phyloP scores from a whole-genome alignment of 164 flowering plant genomes.

The Warburgia ugandensis region DNA sequence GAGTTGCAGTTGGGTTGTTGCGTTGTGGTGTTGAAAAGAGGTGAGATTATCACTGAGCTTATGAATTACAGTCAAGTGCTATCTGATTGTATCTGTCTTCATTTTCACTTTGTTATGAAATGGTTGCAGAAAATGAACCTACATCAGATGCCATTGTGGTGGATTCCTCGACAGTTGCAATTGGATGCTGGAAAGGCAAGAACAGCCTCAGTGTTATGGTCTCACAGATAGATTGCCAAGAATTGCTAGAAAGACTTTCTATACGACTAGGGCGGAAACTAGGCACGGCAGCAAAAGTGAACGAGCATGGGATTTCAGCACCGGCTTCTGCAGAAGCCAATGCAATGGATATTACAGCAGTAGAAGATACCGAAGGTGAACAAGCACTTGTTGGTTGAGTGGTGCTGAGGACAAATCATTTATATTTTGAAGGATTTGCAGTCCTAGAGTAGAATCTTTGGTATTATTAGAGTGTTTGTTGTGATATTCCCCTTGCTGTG shows the following conservation, averaged over 20 bases:
- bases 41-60: conserved; percentile 22
- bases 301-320: conserved; percentile 1
- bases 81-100: conserved; percentile 1
- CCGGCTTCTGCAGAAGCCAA: not conserved
- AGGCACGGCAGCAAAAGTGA: conserved; percentile 10
- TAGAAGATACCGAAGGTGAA: too few relatives aligned
- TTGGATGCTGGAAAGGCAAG: conserved; percentile 95
- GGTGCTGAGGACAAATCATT: too few relatives aligned
- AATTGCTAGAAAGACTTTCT: conserved; percentile 66
- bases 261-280: conserved; percentile 21
- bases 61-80: not conserved
- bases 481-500: too few relatives aligned
- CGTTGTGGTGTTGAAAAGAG: conserved; percentile 56
- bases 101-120: not conserved
- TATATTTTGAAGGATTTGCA: too few relatives aligned
- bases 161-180: conserved; percentile 65
- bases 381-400: too few relatives aligned
- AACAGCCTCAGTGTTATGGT: conserved; percentile 72
- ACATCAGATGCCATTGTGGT: conserved; percentile 22
- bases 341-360: too few relatives aligned
- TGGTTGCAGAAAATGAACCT: conserved; percentile 29
- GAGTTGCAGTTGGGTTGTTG: conserved; percentile 68
- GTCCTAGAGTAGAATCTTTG: too few relatives aligned
- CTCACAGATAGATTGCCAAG: conserved; percentile 67
- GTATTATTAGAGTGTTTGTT: too few relatives aligned